A percentile compares a stretch with the other conserved stretches of the same genome.
These are phyloP conservation scores for Myxozyma nipponensis DNA, from an alignment of 805 yeast species.

Conservation along the genomic window DNA sequence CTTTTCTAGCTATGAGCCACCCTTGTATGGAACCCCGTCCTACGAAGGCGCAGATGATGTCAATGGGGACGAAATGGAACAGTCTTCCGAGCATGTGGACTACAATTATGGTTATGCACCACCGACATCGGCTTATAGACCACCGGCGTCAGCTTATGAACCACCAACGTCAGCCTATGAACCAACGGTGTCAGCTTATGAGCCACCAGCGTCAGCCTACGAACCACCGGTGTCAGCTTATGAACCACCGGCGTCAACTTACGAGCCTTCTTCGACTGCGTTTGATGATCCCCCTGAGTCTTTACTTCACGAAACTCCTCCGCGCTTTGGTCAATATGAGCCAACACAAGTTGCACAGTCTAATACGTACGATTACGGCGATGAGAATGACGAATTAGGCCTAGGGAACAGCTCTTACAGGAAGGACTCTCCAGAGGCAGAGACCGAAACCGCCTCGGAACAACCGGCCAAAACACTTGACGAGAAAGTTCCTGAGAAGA, in stretches of 20 bases:
- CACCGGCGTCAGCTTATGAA: constrained; percentile 3
- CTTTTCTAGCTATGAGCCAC: too few relatives aligned
- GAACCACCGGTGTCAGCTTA: constrained; percentile 27
- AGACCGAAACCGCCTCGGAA: too few relatives aligned
- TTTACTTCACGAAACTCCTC: constrained; percentile 7
- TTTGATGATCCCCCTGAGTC: constrained; percentile 9
- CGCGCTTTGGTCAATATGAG: not conserved
- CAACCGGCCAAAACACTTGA: too few relatives aligned
- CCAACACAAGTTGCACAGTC: not conserved
- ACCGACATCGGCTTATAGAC: not conserved
- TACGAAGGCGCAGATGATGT: too few relatives aligned
- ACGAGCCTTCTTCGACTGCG: not conserved
- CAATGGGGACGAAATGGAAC: too few relatives aligned
- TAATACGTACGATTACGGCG: too few relatives aligned
- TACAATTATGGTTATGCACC: not conserved
- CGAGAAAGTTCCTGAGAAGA: constrained; percentile 35
- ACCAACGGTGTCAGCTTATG: constrained; percentile 27
- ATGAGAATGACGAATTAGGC: constrained; percentile 28
- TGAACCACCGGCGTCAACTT: not conserved
- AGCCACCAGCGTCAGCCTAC: constrained; percentile 18
- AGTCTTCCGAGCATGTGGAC: too few relatives aligned
- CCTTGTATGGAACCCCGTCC: too few relatives aligned
- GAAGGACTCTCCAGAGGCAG: not conserved
- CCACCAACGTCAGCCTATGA: constrained; percentile 4
- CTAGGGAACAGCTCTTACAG: constrained; percentile 23